Base-by-base conservation (phyloP, 2,329 filamentous ascomycete genomes). In the Diaporthe humulicola region DNA sequence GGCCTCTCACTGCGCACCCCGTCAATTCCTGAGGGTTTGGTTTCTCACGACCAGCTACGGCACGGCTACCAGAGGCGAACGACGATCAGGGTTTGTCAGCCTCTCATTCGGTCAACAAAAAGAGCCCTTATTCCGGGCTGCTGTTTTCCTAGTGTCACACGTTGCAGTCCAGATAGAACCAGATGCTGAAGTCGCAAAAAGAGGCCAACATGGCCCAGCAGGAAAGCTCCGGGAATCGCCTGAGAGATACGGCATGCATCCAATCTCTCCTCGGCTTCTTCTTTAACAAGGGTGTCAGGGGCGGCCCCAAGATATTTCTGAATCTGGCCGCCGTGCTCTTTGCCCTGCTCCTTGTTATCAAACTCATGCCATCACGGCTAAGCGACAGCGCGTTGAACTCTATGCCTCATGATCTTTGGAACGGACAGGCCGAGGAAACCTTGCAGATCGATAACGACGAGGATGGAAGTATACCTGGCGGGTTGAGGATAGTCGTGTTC, bases 401-500 rank as follows among this genome's bases (percentile, higher is more conserved):
- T 12, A 74, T 77, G 45, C 56, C 57, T 17, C 60, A 77, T 25
- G 70, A 76, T 25, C 66, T 80, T 74, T 74, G 54, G 61, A 79
- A 58, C 74, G 74, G 67, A 9, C 57, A 64, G 45, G 74, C 14
- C 45, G 70, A n/a, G 25, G 75, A 12, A 30, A 64, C 28, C 50
- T 42, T 36, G 30, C 30, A 58, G 48, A 17, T 5, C n/a, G 60
- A n/a, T 15, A 40, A 14, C 8, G 17, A 8, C 14, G 57, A 30
- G 12, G 67, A 70, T 9, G 74, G 50, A 0, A 74, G 74, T 30
- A 73, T 67, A 25, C 74, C 74, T 1, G 82, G 82, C 9, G 82
- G 85, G 3, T 74, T 90, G 75, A 85, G 88, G 71, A 82, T 90
- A 10, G 87, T 90, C 12, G 86, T 88, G 8, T 90, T 90, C 78